Percentiles rank a stretch among this genome's conserved stretches.
These are phyloP conservation scores for Nidularia sp. DNA, from an alignment of 768 basidiomycete species.

Conservation along the genomic window DNA sequence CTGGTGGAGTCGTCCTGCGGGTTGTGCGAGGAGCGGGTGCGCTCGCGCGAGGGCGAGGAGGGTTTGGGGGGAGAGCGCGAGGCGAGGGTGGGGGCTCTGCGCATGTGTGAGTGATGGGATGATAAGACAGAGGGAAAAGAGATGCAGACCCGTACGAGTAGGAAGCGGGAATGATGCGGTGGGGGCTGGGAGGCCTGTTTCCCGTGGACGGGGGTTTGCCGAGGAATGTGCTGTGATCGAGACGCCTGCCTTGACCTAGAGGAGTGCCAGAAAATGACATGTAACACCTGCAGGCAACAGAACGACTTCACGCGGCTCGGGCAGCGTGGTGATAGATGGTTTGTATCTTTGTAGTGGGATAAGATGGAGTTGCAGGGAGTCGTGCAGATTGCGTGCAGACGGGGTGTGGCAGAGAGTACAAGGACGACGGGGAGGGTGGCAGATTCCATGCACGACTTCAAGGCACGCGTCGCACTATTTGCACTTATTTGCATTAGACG, in stretches of 20 bases:
- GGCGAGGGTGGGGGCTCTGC: constrained; percentile 51
- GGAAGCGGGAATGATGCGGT: constrained; percentile 46
- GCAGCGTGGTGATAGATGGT: not conserved
- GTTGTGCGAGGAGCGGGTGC: constrained; percentile 19
- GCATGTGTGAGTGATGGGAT: constrained; percentile 8
- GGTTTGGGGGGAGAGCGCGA: constrained; percentile 60
- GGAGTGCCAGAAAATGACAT: constrained; percentile 89
- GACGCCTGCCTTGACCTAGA: constrained; percentile 80
- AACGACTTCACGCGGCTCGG: not conserved
- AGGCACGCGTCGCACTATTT: constrained; percentile 10
- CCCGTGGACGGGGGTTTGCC: constrained; percentile 46
- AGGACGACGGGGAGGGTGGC: constrained; percentile 8
- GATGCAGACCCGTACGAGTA: constrained; percentile 67
- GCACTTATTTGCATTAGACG: constrained; percentile 3
- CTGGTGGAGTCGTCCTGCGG: constrained; percentile 23
- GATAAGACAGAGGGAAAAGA: constrained; percentile 11
- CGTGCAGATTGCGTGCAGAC: not conserved
- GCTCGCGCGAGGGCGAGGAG: constrained; percentile 30
- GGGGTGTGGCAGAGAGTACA: constrained; percentile 6
- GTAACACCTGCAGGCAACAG: constrained; percentile 18
- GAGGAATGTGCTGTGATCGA: constrained; percentile 77
- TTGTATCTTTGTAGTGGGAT: constrained; percentile 1
- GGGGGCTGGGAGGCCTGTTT: constrained; percentile 30
- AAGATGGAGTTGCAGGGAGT: not conserved
- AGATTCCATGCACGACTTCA: constrained; percentile 1